A percentile compares a stretch with the other conserved stretches of the same genome.
Evolutionary conservation across 352 stramenopile species (phyloP).

Genomic region (Phytophthora macrochlamydospora): DNA sequence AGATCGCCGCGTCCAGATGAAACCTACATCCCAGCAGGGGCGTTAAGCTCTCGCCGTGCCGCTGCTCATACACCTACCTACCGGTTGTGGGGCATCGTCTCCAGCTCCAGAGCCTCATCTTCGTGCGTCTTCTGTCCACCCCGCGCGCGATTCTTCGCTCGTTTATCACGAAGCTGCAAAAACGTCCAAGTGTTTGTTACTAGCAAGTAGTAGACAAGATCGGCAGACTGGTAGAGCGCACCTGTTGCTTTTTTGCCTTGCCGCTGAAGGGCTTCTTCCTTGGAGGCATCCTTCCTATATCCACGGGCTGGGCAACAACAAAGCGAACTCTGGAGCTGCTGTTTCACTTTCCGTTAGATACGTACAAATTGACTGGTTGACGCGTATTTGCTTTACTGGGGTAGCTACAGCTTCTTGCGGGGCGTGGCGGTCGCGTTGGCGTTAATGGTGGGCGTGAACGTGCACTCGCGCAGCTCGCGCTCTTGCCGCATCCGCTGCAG

Average conservation of each 20-base stretch:
- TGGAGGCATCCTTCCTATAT: conserved; percentile 31
- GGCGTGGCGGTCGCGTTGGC: conserved; percentile 32
- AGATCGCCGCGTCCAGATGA: conserved; percentile 54
- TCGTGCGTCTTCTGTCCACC: conserved; percentile 28
- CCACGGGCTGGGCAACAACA: background rate
- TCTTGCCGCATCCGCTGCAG: conserved; percentile 80
- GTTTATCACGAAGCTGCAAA: conserved; percentile 73
- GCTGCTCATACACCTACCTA: conserved; percentile 5
- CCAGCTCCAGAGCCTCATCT: conserved; percentile 10
- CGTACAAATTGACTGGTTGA: background rate
- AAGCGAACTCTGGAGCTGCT: background rate
- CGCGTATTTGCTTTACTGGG: background rate
- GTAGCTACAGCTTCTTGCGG: conserved; percentile 38
- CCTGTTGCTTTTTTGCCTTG: conserved; percentile 90
- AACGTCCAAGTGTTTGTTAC: conserved; percentile 3
- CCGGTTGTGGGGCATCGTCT: conserved; percentile 15
- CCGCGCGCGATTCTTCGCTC: conserved; percentile 60
- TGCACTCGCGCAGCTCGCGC: conserved; percentile 83
- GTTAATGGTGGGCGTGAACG: conserved; percentile 78
- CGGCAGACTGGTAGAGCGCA: conserved; percentile 8
- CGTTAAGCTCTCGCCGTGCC: background rate
- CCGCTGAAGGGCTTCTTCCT: conserved; percentile 86
- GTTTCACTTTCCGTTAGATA: background rate
- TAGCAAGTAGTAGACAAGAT: background rate
- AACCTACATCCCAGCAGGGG: conserved; percentile 6